Conservation (phyloP, 768 basidiomycete species). For the Suillus placidus region DNA sequence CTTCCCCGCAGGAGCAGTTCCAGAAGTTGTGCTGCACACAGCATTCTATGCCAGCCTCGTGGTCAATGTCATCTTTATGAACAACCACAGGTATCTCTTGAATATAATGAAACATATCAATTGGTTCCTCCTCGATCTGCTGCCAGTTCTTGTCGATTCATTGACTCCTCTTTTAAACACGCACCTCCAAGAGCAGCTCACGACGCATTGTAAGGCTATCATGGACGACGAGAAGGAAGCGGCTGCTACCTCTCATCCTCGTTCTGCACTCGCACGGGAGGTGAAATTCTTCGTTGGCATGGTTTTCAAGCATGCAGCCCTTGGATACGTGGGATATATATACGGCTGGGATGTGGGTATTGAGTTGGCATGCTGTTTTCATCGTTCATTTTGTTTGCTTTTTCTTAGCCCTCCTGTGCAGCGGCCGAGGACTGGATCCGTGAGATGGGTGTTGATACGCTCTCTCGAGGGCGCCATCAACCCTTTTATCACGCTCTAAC, state of each 20-base stretch:
- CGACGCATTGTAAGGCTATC: conserved; percentile 32
- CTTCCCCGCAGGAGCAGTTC: conserved; percentile 22
- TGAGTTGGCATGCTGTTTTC: neutral
- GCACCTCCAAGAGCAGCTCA: conserved; percentile 29
- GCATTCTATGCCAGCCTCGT: conserved; percentile 41
- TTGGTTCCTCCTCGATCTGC: conserved; percentile 45
- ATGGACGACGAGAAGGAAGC: conserved; percentile 35
- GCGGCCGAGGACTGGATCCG: conserved; percentile 46
- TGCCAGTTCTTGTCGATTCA: conserved; percentile 42
- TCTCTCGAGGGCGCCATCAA: conserved; percentile 46
- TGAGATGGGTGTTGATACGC: conserved; percentile 44
- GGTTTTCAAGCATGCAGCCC: conserved; percentile 45
- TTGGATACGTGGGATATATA: conserved; percentile 47
- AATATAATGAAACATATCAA: conserved; percentile 37
- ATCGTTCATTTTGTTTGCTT: conserved; percentile 1
- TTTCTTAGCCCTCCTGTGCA: conserved; percentile 36
- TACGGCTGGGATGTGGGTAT: conserved; percentile 50
- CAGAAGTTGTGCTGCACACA: conserved; percentile 38
- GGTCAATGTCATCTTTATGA: conserved; percentile 41
- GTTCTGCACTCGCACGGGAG: conserved; percentile 24
- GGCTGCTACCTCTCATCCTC: conserved; percentile 28
- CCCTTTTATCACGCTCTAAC: conserved; percentile 50
- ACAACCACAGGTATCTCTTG: conserved; percentile 34
- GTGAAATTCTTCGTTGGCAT: conserved; percentile 53
- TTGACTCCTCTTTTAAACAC: conserved; percentile 38